Base-by-base conservation (phyloP, 306 rosid species). In the Sesbania bispinosa region DNA sequence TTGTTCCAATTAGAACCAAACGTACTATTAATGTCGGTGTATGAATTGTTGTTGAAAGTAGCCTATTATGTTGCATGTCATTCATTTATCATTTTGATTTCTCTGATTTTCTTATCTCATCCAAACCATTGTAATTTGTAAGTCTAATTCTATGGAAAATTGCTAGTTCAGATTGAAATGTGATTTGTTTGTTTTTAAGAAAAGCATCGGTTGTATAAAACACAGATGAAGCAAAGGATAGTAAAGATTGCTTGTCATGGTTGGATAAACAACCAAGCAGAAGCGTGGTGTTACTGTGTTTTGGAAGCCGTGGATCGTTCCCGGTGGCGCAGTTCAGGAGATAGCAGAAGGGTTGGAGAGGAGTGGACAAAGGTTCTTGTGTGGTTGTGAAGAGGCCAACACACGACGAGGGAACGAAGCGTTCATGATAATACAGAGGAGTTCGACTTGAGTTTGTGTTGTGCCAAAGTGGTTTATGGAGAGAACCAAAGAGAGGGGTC, bases 271-370 rank as follows among this genome's bases (percentile, higher is more conserved):
- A 73, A 67, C 79, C 71, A 0, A 66, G 53, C 3, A 67, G 41
- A 67, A 79, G 79, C 9, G 83, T 79, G 8, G 71, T 79, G 60
- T 79, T 46, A 36, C 23, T 79, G 0, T 79, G 83, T 59, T 79
- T 79, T 1, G 83, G 83, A 66, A 79, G 83, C 36, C 70, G 83
- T 10, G 83, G 83, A 48, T 5, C 66, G 0, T 79, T 79, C 71
- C 38, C 79, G 0, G 57, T 79, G 20, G 7, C 79, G 1, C 79
- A 73, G 6, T n/a, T n/a, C n/a, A 42, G 5, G 83, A 79, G 6
- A 79, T 79, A n/a, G 79, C 83, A 0, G 26, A 14, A 3, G 83
- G 79, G 50, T 58, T 79, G 19, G 83, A 79, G 60, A 66, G 7
- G 5, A 79, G 75, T 58, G 79, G 65, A 2, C 70, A n/a, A 0